Evolutionary conservation across 2,329 filamentous ascomycete genomes (phyloP).

Genomic region (Bipolaris oryzae): DNA sequence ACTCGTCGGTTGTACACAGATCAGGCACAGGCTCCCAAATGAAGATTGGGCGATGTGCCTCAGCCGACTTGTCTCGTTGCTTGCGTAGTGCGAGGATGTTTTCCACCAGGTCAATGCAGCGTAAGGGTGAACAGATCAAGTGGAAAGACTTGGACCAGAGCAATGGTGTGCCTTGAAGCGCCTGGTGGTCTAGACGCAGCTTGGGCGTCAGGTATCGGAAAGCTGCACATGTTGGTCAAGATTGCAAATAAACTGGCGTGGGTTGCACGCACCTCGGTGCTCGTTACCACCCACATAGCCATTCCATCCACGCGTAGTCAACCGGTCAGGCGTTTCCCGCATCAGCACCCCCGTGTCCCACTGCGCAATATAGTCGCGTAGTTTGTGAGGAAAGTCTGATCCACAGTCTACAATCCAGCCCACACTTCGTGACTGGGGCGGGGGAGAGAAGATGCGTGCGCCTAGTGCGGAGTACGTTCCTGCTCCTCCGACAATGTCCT

Average conservation of each 20-base stretch:
- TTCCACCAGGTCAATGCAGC: conserved; percentile 76
- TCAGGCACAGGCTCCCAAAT: conserved; percentile 97
- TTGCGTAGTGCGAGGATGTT: conserved; percentile 67
- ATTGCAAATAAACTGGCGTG: background rate
- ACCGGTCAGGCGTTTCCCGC: conserved; percentile 67
- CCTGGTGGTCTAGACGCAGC: conserved; percentile 74
- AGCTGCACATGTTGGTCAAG: conserved; percentile 47
- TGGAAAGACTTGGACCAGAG: conserved; percentile 81
- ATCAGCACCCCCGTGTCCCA: conserved; percentile 80
- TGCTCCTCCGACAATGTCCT: conserved; percentile 83
- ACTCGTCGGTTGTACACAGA: conserved; percentile 73
- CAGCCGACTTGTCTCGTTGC: conserved; percentile 30
- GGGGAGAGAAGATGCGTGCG: conserved; percentile 83
- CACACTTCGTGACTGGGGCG: conserved; percentile 66
- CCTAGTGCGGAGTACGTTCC: conserved; percentile 87
- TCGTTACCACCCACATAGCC: conserved; percentile 73
- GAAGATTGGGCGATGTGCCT: conserved; percentile 65
- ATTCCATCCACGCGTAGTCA: conserved; percentile 93
- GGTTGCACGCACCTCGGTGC: conserved; percentile 59
- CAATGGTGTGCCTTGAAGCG: conserved; percentile 67
- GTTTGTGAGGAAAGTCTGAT: conserved; percentile 76
- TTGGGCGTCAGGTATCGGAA: conserved; percentile 92
- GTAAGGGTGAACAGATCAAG: conserved; percentile 78
- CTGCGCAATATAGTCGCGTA: conserved; percentile 67
- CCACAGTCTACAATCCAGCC: conserved; percentile 93